phyloP scores from a whole-genome alignment of 805 yeast genomes.

The Saturnispora ahearnii region DNA sequence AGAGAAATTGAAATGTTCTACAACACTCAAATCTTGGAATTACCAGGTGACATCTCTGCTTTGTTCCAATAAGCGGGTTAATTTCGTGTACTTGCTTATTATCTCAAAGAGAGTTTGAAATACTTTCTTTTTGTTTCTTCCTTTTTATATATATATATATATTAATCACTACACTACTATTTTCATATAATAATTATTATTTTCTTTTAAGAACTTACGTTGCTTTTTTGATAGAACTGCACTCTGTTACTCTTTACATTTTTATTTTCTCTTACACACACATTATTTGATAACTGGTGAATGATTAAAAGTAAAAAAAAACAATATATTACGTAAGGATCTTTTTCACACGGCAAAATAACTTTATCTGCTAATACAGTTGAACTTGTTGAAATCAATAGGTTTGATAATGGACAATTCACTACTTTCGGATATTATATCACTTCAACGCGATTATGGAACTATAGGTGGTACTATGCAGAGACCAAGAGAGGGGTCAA shows the following conservation, averaged over 20 bases:
- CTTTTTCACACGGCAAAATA: too few species aligned
- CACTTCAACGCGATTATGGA: background rate
- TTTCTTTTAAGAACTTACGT: background rate
- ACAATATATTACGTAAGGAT: too few species aligned
- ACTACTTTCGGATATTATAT: background rate
- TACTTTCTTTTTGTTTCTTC: background rate
- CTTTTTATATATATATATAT: background rate
- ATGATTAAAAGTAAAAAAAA: too few species aligned
- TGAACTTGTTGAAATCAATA: background rate
- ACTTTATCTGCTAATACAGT: too few species aligned
- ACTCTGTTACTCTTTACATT: too few species aligned
- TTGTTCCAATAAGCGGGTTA: slow-evolving; percentile 4
- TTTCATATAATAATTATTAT: background rate
- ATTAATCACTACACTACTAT: background rate
- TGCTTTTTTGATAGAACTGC: too few species aligned
- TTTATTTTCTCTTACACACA: too few species aligned
- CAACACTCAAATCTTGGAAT: slow-evolving; percentile 82
- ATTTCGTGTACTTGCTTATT: slow-evolving; percentile 1
- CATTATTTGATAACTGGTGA: too few species aligned
- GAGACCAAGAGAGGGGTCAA: background rate
- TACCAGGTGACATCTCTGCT: slow-evolving; percentile 52
- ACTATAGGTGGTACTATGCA: background rate
- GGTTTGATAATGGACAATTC: background rate
- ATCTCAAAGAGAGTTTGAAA: background rate
- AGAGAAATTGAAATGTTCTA: slow-evolving; percentile 86